A percentile compares a stretch with the other conserved stretches of the same genome.
phyloP scores from a whole-genome alignment of 148 eudicot species.

The Diospyros kaki region DNA sequence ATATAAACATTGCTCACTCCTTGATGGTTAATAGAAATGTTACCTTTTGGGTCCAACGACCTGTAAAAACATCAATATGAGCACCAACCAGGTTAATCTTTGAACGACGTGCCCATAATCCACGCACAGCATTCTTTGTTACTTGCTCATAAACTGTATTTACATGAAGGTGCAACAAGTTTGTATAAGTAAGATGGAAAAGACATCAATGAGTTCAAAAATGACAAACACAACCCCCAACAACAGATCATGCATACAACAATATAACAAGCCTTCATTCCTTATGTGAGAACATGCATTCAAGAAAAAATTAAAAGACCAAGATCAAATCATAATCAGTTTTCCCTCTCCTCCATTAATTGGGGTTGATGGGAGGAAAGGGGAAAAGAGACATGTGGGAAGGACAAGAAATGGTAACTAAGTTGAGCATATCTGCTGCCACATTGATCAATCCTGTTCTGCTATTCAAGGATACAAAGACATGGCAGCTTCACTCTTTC shows the following conservation, averaged over 20 bases:
- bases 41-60: constrained; percentile 99
- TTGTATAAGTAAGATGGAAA: background rate
- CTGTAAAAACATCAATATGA: constrained; percentile 92
- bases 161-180: constrained; percentile 10
- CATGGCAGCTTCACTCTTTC: constrained; percentile 6
- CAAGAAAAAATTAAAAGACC: background rate
- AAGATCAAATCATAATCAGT: background rate
- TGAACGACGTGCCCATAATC: constrained; percentile 95
- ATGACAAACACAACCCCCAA: background rate
- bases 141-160: constrained; percentile 93
- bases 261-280: too few species aligned
- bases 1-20: background rate
- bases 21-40: background rate
- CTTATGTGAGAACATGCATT: background rate
- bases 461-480: background rate
- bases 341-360: too few species aligned
- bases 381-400: background rate
- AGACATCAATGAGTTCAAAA: background rate
- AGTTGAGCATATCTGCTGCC: too few species aligned
- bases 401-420: background rate
- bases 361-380: background rate
- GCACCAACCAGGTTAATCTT: constrained; percentile 88
- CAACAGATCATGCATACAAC: too few species aligned
- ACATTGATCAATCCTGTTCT: background rate
- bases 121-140: constrained; percentile 98